Conservation (phyloP, 306 rosid genomes). For the Quercus glauca region DNA sequence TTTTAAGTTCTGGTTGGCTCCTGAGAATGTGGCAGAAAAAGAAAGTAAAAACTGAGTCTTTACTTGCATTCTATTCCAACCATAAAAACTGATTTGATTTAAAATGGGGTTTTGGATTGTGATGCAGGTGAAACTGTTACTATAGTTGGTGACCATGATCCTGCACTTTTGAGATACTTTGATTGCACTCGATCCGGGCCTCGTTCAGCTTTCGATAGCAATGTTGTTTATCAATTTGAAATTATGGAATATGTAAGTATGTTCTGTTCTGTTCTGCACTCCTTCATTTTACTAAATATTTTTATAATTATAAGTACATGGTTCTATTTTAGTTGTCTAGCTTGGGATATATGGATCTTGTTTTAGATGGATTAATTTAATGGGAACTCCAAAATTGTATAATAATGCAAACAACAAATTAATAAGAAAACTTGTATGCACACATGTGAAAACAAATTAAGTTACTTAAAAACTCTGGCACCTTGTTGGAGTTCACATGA, state of each 20-base stretch:
- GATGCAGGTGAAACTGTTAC: constrained; percentile 82
- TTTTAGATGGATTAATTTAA: background rate
- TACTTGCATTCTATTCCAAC: too few relatives aligned
- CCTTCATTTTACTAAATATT: background rate
- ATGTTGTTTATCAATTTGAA: constrained; percentile 80
- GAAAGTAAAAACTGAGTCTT: too few relatives aligned
- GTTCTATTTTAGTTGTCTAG: too few relatives aligned
- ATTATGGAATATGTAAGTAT: constrained; percentile 94
- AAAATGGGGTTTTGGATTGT: background rate
- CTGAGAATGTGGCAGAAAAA: too few relatives aligned
- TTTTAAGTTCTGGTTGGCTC: too few relatives aligned
- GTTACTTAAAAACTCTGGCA: background rate
- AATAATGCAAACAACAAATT: background rate
- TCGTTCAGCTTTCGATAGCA: constrained; percentile 61
- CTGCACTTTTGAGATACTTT: constrained; percentile 66
- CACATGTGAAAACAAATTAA: background rate
- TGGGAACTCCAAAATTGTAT: background rate
- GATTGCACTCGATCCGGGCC: constrained; percentile 81
- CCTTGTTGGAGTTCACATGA: background rate
- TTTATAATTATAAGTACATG: background rate
- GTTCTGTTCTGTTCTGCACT: background rate
- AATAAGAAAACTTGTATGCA: background rate
- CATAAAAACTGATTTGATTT: background rate
- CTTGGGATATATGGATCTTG: background rate
- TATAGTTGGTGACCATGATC: constrained; percentile 88